Conservation (phyloP, 1,284 basidiomycete species). For the Coniophora puteana region DNA sequence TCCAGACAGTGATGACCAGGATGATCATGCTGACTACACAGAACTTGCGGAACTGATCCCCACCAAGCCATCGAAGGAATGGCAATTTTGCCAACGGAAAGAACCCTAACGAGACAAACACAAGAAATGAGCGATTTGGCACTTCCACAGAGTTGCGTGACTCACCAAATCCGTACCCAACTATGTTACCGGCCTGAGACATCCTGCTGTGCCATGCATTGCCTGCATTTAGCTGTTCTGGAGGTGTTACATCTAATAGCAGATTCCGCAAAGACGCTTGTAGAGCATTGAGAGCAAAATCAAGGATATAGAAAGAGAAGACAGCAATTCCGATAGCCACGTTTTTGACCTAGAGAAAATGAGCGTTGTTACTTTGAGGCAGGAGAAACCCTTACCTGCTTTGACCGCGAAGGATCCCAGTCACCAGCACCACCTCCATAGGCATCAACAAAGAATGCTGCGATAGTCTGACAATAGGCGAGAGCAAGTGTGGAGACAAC, state of each 20-base stretch:
- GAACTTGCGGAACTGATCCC: slow-evolving; percentile 94
- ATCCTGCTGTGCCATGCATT: slow-evolving; percentile 99
- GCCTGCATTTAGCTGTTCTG: slow-evolving; percentile 83
- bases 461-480: slow-evolving; percentile 81
- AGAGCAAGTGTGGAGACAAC: slow-evolving; percentile 70
- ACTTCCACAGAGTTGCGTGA: slow-evolving; percentile 7
- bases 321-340: slow-evolving; percentile 84
- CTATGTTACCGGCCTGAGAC: slow-evolving; percentile 92
- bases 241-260: slow-evolving; percentile 85
- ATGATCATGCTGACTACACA: slow-evolving; percentile 83
- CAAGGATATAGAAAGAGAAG: slow-evolving; percentile 89
- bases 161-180: slow-evolving; percentile 87
- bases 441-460: slow-evolving; percentile 75
- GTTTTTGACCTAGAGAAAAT: slow-evolving; percentile 48
- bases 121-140: background rate
- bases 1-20: slow-evolving; percentile 78
- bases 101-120: slow-evolving; percentile 53
- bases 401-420: slow-evolving; percentile 80
- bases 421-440: slow-evolving; percentile 78
- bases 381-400: slow-evolving; percentile 40
- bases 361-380: slow-evolving; percentile 3
- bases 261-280: slow-evolving; percentile 93
- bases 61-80: slow-evolving; percentile 79
- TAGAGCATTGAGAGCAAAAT: slow-evolving; percentile 93
- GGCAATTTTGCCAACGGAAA: slow-evolving; percentile 77